Evolutionary conservation across 371 early-diverging fungal genomes (phyloP), one percentile per base, ranked within the genome.

Genomic region (Mucor plumbeus): DNA sequence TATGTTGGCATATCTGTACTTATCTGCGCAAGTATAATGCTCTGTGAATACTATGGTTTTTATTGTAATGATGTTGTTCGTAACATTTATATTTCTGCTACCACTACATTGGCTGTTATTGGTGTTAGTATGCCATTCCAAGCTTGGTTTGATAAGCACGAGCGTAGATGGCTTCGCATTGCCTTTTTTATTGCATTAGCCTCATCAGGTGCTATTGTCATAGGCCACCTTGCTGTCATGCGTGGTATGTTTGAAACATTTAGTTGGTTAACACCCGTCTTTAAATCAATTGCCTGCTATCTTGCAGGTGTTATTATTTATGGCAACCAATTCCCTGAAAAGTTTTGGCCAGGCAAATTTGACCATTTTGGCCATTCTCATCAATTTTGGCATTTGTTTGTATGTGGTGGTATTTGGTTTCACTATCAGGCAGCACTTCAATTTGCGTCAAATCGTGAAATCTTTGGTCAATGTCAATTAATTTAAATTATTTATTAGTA

Each of bases 1-100:
- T 95, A 93, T 78, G 88, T 92, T 34, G 95, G 95, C 48, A 95
- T 95, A 67, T 86, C 90, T 44, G 80, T 85, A 1, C 77, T 93
- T 43, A 92, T 92, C 63, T 84, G 89, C 58, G 88, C 87, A 26
- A 88, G 88, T 47, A 83, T 85, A 48, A 71, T 87, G n/a, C 81
- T 88, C 10, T 81, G 83, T 33, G 79, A 89, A 73, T 89, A 88
- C 66, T 89, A 89, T 67, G 84, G 88, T 34, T 93, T 95, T 66
- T 92, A 90, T 67, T 95, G 93, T 79, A 72, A 87, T 62, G 85
- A 87, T 15, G 60, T 66, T 13, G 79, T 86, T 47, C 88, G 91
- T 68, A 73, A 81, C 33, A 68, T 87, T 4, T 94, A 95, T 67
- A 81, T 93, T 44, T 65, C 78, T 11, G 78, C 85, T 65, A 90